Evolutionary conservation across 2,329 filamentous ascomycete species (phyloP), one percentile per base, ranked within the genome.

Genomic region (Neopestalotiopsis sp.): DNA sequence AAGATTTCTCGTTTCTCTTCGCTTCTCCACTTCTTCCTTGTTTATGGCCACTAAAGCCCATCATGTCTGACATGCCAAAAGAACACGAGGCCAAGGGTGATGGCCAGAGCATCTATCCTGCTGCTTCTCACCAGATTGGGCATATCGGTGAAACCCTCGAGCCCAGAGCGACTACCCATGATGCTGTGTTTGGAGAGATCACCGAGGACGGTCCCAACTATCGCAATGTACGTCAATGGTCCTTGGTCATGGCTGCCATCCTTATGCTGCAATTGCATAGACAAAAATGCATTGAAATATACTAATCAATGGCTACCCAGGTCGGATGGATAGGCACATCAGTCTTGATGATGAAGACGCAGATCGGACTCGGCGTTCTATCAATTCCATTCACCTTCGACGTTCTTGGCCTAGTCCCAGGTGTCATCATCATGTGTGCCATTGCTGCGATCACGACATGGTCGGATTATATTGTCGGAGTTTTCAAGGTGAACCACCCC

Each of bases 401-500:
- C 66, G 75, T 76, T 1, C 78, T 87, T 4, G 85, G 85, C 4
- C 75, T 87, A 30, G 76, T 86, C 12, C 85, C 85, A 0, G 85
- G 85, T n/a, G 73, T 86, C 12, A 81, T 87, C 32, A 78, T 79
- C 32, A 76, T 87, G 6, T 53, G 80, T 3, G 67, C 72, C 2
- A 80, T 86, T 34, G 81, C 77, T 1, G 69, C 38, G 24, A 84
- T 86, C 70, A 85, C 84, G 0, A 83, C 81, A 2, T 87, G 85
- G 85, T 84, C 83, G 2, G 78, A 80, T 66, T 85, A 84, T 70
- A 83, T 85, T 30, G 78, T 87, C 12, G 85, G 83, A 9, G 73
- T 78, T n/a, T 88, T 88, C 78, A 88, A 88, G 71, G 70, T 84
- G 49, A 77, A 77, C 10, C 86, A 88, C 71, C 81, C 80, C 2